These are phyloP conservation scores for Pisolithus thermaeus DNA, from an alignment of 1,284 basidiomycete genomes.

Conservation along the genomic window DNA sequence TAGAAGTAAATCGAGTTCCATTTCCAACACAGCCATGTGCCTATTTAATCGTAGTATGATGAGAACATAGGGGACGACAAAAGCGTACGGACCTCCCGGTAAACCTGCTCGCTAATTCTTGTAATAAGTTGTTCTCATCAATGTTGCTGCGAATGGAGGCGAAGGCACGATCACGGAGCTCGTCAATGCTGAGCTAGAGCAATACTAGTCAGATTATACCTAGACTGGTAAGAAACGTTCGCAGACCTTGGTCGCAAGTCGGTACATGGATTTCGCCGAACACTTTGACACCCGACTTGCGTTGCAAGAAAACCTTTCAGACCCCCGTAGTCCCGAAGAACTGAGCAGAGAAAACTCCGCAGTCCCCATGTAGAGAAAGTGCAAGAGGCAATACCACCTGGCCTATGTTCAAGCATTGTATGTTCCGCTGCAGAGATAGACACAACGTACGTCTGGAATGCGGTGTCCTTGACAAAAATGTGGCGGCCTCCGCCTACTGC, in stretches of 20 bases:
- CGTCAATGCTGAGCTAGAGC: too few species aligned
- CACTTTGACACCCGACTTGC: not conserved
- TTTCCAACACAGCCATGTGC: too few species aligned
- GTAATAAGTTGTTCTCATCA: too few species aligned
- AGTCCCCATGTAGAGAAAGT: slow-evolving; percentile 6
- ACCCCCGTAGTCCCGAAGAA: not conserved
- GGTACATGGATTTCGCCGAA: slow-evolving; percentile 11
- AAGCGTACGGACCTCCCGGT: too few species aligned
- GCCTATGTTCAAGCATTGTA: too few species aligned
- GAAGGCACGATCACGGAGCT: too few species aligned
- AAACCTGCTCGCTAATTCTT: too few species aligned
- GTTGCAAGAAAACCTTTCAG: not conserved
- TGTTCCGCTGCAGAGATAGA: not conserved
- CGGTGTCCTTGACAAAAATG: slow-evolving; percentile 5
- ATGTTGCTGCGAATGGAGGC: too few species aligned
- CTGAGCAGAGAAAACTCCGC: slow-evolving; percentile 1
- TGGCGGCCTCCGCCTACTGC: slow-evolving; percentile 6
- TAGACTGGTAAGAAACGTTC: not conserved
- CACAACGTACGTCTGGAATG: slow-evolving; percentile 11
- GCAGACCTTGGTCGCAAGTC: slow-evolving; percentile 7
- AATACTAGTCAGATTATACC: not conserved
- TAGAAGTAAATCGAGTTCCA: too few species aligned
- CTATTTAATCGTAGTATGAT: too few species aligned
- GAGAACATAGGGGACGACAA: too few species aligned
- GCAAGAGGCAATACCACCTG: slow-evolving; percentile 7